Conservation (phyloP, 2,329 filamentous ascomycete genomes). For the Talaromyces rugulosus region DNA sequence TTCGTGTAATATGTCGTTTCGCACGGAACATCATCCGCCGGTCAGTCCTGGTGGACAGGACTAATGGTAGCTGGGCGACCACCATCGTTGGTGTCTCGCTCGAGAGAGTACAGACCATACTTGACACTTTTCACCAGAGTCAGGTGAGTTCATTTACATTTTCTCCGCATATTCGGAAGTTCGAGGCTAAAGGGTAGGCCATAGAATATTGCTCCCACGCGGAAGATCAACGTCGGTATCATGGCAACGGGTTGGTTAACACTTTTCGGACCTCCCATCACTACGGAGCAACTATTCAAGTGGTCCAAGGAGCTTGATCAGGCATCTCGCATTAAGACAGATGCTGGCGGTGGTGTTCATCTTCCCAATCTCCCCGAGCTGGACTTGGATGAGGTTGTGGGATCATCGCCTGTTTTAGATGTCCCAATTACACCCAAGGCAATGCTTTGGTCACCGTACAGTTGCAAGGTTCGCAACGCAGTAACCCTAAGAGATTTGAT, state of each 20-base stretch:
- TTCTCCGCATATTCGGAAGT: neutral
- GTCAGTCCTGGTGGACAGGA: neutral
- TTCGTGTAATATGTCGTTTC: neutral
- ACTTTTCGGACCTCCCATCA: neutral
- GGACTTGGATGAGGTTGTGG: neutral
- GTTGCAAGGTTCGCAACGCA: neutral
- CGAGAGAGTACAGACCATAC: neutral
- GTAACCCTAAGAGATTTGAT: neutral
- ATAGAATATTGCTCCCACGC: neutral
- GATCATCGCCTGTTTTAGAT: neutral
- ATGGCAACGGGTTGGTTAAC: neutral
- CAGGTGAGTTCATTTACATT: neutral
- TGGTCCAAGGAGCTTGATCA: slow-evolving; percentile 1
- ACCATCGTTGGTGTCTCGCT: neutral
- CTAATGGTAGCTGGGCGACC: slow-evolving; percentile 4
- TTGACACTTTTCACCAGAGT: slow-evolving; percentile 3
- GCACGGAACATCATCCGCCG: neutral
- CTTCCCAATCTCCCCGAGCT: neutral
- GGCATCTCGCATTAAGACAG: neutral
- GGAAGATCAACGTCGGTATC: neutral
- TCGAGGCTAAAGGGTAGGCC: neutral
- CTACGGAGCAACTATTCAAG: neutral
- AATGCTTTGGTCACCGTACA: neutral
- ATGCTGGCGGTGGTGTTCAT: slow-evolving; percentile 1
- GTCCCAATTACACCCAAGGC: neutral